Base-by-base conservation (phyloP, 306 rosid species). In the Ammopiptanthus mongolicus region DNA sequence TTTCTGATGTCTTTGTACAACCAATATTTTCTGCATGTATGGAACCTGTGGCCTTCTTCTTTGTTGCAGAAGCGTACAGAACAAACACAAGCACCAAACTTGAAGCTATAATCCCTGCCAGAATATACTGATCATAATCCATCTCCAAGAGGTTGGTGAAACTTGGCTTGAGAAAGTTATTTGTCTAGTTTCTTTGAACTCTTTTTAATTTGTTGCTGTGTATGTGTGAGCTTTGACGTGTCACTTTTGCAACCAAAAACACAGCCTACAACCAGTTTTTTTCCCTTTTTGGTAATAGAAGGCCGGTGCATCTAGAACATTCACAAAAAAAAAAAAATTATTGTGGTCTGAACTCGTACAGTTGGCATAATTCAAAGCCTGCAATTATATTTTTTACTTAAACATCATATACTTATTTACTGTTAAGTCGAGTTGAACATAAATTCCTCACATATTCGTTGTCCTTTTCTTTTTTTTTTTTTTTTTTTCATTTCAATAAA, bases 81-180 rank as follows among this genome's bases (percentile, higher is more conserved):
- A 74, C 63, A 86, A 85, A 71, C 44, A 81, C 69, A 31, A 83
- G 63, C 14, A 78, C 69, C 77, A 88, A 36, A 48, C 69, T 23
- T 74, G 87, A 85, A 76, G 87, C 87, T 34, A 88, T 13, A 65
- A 85, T 28, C 19, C 84, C 89, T 13, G 75, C 89, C 12, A 86
- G n/a, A 42, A 78, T 18, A 15, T 52, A 86, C 61, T 80, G 78
- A 76, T n/a, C n/a, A n/a, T 62, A 78, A 70, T 66, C 90, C 96
- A 91, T 89, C 72, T 63, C 48, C 58, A 48, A 51, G 14, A 52
- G 64, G 23, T 18, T 25, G 47, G 29, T 1, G 56, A 23, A 18
- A 14, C 8, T 6, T 9, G 57, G 22, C 37, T 62, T 0, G 25
- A 31, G 34, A 47, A 39, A 48, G 67, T 5, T n/a, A 13, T 4